Percentiles rank a stretch among this genome's conserved stretches.
Conservation (phyloP, 768 basidiomycete genomes). For the Hygrocybe coccinea region DNA sequence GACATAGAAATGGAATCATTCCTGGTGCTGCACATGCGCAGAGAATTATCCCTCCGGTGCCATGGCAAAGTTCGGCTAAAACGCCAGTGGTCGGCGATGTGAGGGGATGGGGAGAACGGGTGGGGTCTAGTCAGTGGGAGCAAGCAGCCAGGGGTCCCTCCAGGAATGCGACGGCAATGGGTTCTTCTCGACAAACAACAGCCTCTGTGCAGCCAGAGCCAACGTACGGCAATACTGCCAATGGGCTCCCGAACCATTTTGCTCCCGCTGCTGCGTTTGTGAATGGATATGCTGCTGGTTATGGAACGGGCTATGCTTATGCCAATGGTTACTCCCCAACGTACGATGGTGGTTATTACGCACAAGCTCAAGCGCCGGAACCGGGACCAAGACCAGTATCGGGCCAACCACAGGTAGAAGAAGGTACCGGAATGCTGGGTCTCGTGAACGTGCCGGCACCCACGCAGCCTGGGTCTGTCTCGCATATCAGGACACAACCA, state of each 20-base stretch:
- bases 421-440: not conserved
- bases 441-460: not conserved
- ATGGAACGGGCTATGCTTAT: conserved; percentile 31
- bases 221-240: not conserved
- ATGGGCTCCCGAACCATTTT: conserved; percentile 1
- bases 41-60: conserved; percentile 24
- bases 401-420: not conserved
- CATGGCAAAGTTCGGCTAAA: conserved; percentile 8
- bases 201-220: no score
- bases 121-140: not conserved
- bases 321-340: conserved; percentile 3
- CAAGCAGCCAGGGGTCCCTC: not conserved
- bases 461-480: not conserved
- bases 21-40: conserved; percentile 30
- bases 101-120: conserved; percentile 5
- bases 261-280: conserved; percentile 30
- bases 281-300: conserved; percentile 33
- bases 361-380: not conserved
- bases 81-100: conserved; percentile 3
- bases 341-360: not conserved
- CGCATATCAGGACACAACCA: not conserved
- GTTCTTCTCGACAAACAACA: not conserved
- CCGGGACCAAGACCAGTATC: not conserved
- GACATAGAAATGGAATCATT: conserved; percentile 27
- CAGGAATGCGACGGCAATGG: not conserved